Percentiles rank a stretch among this genome's conserved stretches.
phyloP scores from a whole-genome alignment of 2,329 filamentous ascomycete genomes.

The Penicillium sp. region DNA sequence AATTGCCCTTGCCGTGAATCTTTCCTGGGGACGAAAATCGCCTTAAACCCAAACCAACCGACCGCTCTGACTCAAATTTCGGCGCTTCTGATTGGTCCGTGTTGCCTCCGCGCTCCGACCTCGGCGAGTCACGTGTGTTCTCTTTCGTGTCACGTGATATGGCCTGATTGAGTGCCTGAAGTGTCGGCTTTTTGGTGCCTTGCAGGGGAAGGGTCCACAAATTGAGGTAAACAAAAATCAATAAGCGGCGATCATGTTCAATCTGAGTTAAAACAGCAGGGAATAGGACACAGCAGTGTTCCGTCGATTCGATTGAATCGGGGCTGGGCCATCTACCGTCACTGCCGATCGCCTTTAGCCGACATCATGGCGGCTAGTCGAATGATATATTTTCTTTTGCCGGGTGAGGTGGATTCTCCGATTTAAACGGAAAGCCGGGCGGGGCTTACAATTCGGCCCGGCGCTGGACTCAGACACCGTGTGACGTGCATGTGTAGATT shows the following conservation, averaged over 20 bases:
- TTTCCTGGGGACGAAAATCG: constrained; percentile 28
- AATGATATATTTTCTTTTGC: constrained; percentile 7
- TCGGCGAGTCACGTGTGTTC: constrained; percentile 1
- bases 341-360: constrained; percentile 6
- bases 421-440: constrained; percentile 8
- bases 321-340: too few species aligned
- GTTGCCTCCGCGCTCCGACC: neutral
- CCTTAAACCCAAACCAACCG: constrained; percentile 26
- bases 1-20: constrained; percentile 30
- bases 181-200: too few species aligned
- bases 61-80: constrained; percentile 32
- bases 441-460: constrained; percentile 2
- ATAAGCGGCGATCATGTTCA: too few species aligned
- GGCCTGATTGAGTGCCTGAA: neutral
- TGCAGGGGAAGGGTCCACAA: too few species aligned
- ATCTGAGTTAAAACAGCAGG: too few species aligned
- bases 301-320: neutral
- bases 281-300: too few species aligned
- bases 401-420: neutral
- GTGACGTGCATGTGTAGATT: neutral
- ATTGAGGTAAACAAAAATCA: too few species aligned
- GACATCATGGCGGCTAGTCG: neutral
- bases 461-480: neutral
- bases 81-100: constrained; percentile 29
- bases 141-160: neutral